Base-by-base conservation (phyloP, 78 protist species). In the Creolimax fragrantissima region DNA sequence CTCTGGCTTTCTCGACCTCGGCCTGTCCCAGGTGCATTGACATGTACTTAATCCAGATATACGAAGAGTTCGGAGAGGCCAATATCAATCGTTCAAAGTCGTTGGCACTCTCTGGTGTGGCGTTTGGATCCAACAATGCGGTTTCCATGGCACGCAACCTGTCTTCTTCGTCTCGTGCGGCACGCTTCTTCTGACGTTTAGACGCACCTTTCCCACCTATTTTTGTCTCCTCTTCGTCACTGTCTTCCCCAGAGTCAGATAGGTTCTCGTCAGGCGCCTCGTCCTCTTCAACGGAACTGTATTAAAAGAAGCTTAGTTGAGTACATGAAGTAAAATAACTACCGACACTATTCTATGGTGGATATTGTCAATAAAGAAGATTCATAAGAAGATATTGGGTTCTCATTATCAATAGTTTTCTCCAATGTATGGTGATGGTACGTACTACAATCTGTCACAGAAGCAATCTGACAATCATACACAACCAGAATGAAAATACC, bases 21-120 rank as follows among this genome's bases (percentile, higher is more conserved):
- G 94, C 37, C 32, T 93, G 11, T 17, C 93, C 35, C 24, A 93
- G 43, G 89, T 90, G 93, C 91, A 89, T 94, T 2, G 98, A 95
- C 98, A 98, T 97, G 95, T 94, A 98, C 85, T 95, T 42, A 37
- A 97, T 90, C 99, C 99, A 98, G 83, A 96, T 7, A 41, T 45
- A 95, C 24, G 96, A 88, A 3, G 94, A 85, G 94, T 94, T 44
- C 24, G 99, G 99, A 74, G 95, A 43, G 39, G 93, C 95, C 3
- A 97, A 35, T 41, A 98, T 45, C 43, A 98, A 90, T 37, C 99
- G 44, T 89, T 98, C 99, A 66, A 94, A 98, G 88, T 97, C 99
- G 39, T 93, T 96, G 11, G 95, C 95, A 2, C 95, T 93, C 84
- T 91, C 93, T 35, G 98, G 96, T 35, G 85, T 88, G 3, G 35